Base-by-base conservation (phyloP, 768 basidiomycete genomes). In the Sarcomyxa edulis region DNA sequence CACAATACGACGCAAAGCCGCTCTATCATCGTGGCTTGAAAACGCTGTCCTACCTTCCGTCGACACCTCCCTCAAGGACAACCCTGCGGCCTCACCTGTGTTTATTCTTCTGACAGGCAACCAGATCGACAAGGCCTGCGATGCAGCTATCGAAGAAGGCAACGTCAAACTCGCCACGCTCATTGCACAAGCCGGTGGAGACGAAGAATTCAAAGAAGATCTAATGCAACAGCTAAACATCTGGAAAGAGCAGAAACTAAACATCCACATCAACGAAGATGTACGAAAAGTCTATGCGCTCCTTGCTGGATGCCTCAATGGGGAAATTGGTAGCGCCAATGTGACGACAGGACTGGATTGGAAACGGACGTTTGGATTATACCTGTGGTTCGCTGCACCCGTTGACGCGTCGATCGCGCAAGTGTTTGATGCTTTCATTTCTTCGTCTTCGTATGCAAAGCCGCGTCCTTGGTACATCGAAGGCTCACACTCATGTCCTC, bases 351-450 rank as follows among this genome's bases (percentile, higher is more conserved):
- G 78, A 0, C 60, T 97, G 37, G 94, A 96, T 55, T 99, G 96
- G 96, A 94, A 92, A 57, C 78, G 92, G 14, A 82, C 83, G 1
- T 88, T 98, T 54, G 96, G 90, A 2, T 62, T 97, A 30, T 82
- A 83, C 44, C 63, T 98, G 22, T 99, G 96, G 96, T 97, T 82
- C 56, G 80, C 79, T 1, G 72, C 81, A 29, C 71, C 78, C 3
- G 68, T 90, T 47, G 75, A 86, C 43, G 72, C 83, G 3, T 66
- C 87, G 4, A 76, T 92, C 42, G 65, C 76, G 2, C 74, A 84
- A 29, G 81, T 83, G 1, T 81, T 89, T 48, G 58, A 69, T 8
- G 61, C 73, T 1, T 95, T 85, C 55, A 51, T 63, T 44, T 52
- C 58, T 32, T 45, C 64, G 32, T 45, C 61, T 43, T 60, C 66